Evolutionary conservation across 257 asterid genomes (phyloP), one percentile per base, ranked within the genome.

Genomic region (Solanum sejunctum): DNA sequence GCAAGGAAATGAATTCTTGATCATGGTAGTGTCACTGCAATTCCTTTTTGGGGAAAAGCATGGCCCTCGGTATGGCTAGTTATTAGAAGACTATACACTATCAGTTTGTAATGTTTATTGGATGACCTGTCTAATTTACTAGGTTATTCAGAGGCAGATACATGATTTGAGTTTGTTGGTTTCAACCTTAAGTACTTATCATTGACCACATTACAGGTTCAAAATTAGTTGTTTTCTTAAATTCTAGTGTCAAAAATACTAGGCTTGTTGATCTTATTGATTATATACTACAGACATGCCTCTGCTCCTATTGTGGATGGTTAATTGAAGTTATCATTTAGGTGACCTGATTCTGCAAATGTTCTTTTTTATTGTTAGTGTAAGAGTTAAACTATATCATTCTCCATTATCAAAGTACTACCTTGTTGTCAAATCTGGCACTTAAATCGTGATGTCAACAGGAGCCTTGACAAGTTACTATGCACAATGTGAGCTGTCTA

Each of bases 1-100:
- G 95, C 94, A 70, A 89, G 95, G 82, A 94, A 94, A 89, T 94
- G 98, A 95, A 92, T 94, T 16, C 95, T 94, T 83, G 97, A 90
- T 69, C 97, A 91, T 83, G 97, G 96, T 67, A 91, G 93, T 36
- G 94, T 85, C 6, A 87, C 85, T 64, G 93, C 94, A 15, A 92
- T 92, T 43, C 96, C 97, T 80, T 93, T 95, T 17, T 92, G 95
- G 98, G 98, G 95, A 52, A 94, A 94, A 88, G 92, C 91, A 20
- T 93, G 94, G 95, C 97, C 93, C 51, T 91, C 97, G 83, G 97
- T 94, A 87, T 43, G 82, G 47, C 26, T 6, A 11, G 5, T 26
- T 64, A 26, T 21, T 21, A 21, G 17, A 60, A 21, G 36, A 60
- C 1, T 21, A 11, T 60, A 58, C 3, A 57, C 28, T 12, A 61